Conservation (phyloP, 352 stramenopile genomes). For the Phytophthora kernoviae region DNA sequence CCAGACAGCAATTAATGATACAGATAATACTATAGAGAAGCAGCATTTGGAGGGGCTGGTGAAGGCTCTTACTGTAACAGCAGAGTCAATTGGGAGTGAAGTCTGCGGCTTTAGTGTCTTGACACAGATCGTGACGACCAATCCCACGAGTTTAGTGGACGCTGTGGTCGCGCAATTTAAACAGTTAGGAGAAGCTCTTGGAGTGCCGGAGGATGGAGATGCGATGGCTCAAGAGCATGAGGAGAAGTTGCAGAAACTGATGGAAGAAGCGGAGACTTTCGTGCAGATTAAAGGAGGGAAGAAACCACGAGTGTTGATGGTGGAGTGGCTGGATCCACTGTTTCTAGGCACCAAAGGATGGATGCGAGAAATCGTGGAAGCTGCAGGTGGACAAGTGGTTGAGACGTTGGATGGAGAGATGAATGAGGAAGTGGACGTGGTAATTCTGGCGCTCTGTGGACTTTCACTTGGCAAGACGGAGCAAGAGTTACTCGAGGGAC, state of each 20-base stretch:
- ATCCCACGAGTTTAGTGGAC: slow-evolving; percentile 49
- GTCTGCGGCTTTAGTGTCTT: slow-evolving; percentile 14
- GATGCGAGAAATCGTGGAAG: slow-evolving; percentile 69
- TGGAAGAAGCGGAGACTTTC: slow-evolving; percentile 21
- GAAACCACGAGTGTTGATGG: slow-evolving; percentile 49
- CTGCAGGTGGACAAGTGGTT: slow-evolving; percentile 44
- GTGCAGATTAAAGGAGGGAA: slow-evolving; percentile 10
- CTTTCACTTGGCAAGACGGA: slow-evolving; percentile 52
- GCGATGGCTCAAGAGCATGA: slow-evolving; percentile 41
- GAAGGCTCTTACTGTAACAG: background rate
- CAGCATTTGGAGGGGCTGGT: background rate
- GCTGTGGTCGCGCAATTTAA: slow-evolving; percentile 57
- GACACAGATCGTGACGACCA: slow-evolving; percentile 50
- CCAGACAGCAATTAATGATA: slow-evolving; percentile 13
- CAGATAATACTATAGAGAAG: background rate
- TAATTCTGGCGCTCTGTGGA: slow-evolving; percentile 70
- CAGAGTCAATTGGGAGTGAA: background rate
- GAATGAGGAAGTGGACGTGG: slow-evolving; percentile 34
- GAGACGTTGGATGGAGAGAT: slow-evolving; percentile 25
- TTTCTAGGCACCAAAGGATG: slow-evolving; percentile 68
- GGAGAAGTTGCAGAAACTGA: slow-evolving; percentile 28
- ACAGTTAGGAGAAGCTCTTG: slow-evolving; percentile 52
- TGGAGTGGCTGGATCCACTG: slow-evolving; percentile 79
- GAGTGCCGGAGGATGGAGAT: slow-evolving; percentile 41
- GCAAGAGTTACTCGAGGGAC: slow-evolving; percentile 40